Base-by-base conservation (phyloP, 2,329 filamentous ascomycete species). In the Fusarium sp. region DNA sequence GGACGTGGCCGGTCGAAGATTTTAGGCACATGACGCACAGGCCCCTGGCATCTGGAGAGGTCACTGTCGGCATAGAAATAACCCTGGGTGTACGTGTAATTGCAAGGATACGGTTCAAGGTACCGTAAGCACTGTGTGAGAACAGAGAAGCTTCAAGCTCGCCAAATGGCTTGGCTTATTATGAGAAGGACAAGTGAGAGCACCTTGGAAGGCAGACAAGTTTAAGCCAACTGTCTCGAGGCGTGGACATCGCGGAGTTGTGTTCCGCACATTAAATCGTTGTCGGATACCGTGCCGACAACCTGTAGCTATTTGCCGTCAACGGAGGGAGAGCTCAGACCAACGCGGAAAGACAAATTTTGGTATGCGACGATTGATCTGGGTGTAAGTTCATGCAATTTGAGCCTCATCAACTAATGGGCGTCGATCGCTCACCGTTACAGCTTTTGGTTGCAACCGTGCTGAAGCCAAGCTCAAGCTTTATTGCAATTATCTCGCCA, bases 11-110 rank as follows among this genome's bases (percentile, higher is more conserved):
- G 74, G 70, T 73, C 33, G 25, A 57, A 65, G 54, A 36, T 57
- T 46, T 60, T 68, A 58, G 62, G 53, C 73, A 65, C 73, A 75
- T 76, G 73, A 74, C 56, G 60, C 73, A 75, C 61, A 66, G 73
- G 44, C 44, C 25, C 22, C 54, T 47, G 53, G 62, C 65, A 57
- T 55, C 27, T 42, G 60, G 25, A 59, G 54, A 68, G 73, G 68
- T 74, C 57, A 62, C 57, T 56, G 42, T 68, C 65, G 73, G 66
- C 60, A 74, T 54, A 70, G 62, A 60, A 47, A 57, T 41, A 46
- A 66, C 41, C 42, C 53, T 67, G 54, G 65, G 66, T 33, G 72
- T 71, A 38, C 35, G 57, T 41, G 39, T 58, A 73, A 44, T 54
- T 42, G 35, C 54, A 68, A 49, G 56, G 55, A 31, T 54, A 56